Conservation (phyloP, 495 filamentous ascomycete genomes). For the Bathelium albidoporum region DNA sequence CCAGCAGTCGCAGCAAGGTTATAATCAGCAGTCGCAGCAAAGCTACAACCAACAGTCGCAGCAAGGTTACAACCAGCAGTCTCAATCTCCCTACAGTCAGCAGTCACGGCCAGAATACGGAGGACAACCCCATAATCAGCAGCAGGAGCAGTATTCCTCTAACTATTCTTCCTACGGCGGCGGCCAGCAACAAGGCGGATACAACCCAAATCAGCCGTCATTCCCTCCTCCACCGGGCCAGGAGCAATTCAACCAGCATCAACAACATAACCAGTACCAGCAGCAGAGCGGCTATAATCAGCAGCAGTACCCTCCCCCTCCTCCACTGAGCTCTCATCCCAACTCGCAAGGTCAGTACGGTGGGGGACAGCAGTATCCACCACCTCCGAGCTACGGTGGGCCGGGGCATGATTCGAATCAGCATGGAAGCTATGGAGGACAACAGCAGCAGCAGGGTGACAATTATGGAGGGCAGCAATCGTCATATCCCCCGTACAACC, state of each 20-base stretch:
- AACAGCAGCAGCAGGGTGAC: not conserved
- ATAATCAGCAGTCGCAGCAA: not conserved
- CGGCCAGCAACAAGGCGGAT: constrained; percentile 5
- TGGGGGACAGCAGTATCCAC: not conserved
- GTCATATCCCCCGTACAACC: not conserved
- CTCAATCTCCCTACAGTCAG: constrained; percentile 11
- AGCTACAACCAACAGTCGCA: too few relatives aligned
- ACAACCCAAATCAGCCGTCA: not conserved
- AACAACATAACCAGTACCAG: constrained; percentile 1
- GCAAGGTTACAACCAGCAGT: not conserved
- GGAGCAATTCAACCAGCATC: constrained; percentile 4
- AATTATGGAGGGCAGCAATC: constrained; percentile 1
- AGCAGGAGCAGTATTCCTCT: not conserved
- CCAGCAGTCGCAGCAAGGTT: not conserved
- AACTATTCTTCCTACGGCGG: constrained; percentile 5
- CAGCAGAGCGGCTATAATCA: constrained; percentile 5
- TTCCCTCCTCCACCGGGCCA: constrained; percentile 2
- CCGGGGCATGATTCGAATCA: not conserved
- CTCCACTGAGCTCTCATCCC: constrained; percentile 6
- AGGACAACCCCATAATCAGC: not conserved
- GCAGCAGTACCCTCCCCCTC: constrained; percentile 8
- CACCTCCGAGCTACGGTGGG: not conserved
- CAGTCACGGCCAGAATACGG: constrained; percentile 7
- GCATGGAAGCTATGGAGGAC: not conserved
- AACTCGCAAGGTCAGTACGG: constrained; percentile 5